Conservation (phyloP, 179 eudicot species). For the Gypsophila paniculata region DNA sequence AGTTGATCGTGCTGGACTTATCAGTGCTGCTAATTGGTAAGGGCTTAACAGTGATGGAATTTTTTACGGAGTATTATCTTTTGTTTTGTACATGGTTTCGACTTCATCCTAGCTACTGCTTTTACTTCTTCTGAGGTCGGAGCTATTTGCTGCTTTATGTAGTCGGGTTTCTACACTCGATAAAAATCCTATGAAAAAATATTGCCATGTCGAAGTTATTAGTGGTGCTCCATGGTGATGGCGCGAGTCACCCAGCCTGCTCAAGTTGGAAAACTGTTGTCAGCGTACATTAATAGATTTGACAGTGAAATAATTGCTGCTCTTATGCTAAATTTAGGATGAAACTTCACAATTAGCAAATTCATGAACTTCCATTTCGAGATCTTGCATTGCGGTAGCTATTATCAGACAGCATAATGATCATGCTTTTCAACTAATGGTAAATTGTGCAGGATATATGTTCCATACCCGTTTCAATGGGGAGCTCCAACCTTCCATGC, state of each 20-base stretch:
- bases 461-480: constrained; percentile 98
- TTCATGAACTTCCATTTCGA: too few relatives aligned
- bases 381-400: too few relatives aligned
- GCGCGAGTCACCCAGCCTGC: too few relatives aligned
- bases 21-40: constrained; percentile 81
- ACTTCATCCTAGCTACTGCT: too few relatives aligned
- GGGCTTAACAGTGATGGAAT: background rate
- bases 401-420: background rate
- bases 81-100: too few relatives aligned
- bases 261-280: too few relatives aligned
- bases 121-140: too few relatives aligned
- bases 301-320: background rate
- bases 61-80: too few relatives aligned
- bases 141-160: too few relatives aligned
- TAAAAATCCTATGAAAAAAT: background rate
- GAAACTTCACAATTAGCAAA: too few relatives aligned
- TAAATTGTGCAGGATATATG: constrained; percentile 56
- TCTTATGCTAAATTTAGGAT: background rate
- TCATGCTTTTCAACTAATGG: background rate
- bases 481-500: constrained; percentile 92
- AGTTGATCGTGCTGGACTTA: constrained; percentile 89
- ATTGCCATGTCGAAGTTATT: too few relatives aligned
- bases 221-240: too few relatives aligned
- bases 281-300: background rate
- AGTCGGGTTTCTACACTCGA: background rate